phyloP scores from a whole-genome alignment of 441 rosid genomes.

The Gossypium lobatum region DNA sequence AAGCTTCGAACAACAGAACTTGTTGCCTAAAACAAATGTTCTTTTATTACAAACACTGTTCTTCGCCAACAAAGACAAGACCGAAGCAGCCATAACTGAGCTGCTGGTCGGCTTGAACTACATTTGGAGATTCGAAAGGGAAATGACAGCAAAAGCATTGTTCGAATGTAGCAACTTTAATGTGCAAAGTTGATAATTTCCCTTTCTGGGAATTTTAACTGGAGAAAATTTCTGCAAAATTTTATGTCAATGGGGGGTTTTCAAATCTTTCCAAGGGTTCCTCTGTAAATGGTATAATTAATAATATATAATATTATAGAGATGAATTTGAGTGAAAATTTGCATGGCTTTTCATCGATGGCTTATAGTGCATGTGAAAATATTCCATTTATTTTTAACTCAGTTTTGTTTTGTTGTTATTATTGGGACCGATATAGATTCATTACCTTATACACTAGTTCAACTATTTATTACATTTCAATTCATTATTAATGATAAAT shows the following conservation, averaged over 20 bases:
- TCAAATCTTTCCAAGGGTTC: constrained; percentile 22
- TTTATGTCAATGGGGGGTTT: not conserved
- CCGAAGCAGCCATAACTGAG: constrained; percentile 90
- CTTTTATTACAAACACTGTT: constrained; percentile 69
- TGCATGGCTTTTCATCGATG: constrained; percentile 16
- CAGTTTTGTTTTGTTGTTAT: not conserved
- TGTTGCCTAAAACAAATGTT: constrained; percentile 46
- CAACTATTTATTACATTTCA: not conserved
- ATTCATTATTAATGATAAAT: too few species aligned
- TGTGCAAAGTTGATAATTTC: constrained; percentile 16
- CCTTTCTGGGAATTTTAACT: not conserved
- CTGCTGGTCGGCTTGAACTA: constrained; percentile 93
- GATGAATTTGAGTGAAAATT: constrained; percentile 24
- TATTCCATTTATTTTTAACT: constrained; percentile 10
- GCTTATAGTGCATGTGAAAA: constrained; percentile 18
- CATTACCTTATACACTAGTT: not conserved
- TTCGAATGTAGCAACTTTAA: constrained; percentile 44
- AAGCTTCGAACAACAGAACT: constrained; percentile 75
- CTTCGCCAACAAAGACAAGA: constrained; percentile 74
- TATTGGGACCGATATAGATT: constrained; percentile 13
- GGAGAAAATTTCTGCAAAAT: not conserved
- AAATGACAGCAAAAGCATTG: constrained; percentile 85
- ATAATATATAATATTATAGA: not conserved
- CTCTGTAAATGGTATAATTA: constrained; percentile 24
- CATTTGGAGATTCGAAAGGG: constrained; percentile 91